Percentiles rank a stretch among this genome's conserved stretches.
Evolutionary conservation across 352 stramenopile species (phyloP).

Genomic region (Phytophthora melonis): DNA sequence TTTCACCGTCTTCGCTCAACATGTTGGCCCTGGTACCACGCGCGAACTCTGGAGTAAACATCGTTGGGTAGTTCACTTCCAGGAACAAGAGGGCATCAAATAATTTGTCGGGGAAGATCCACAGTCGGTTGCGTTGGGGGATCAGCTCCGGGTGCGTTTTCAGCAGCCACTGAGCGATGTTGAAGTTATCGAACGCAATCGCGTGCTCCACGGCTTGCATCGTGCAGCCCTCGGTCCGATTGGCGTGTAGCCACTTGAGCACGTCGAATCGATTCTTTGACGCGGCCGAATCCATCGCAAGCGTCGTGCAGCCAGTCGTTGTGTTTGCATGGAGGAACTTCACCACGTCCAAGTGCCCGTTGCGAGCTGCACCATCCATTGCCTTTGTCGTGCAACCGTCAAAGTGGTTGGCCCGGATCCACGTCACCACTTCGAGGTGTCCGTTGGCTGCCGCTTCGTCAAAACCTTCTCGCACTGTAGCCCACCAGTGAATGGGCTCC

Average conservation of each 20-base stretch:
- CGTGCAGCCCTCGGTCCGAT: neutral
- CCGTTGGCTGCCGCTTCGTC: neutral
- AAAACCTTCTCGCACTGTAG: neutral
- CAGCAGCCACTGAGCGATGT: neutral
- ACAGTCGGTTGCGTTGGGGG: neutral
- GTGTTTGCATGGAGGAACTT: neutral
- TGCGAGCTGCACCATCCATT: neutral
- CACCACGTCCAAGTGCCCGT: neutral
- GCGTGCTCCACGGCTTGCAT: conserved; percentile 2
- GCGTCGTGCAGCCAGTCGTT: neutral
- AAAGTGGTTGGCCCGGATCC: neutral
- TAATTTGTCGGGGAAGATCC: conserved; percentile 5
- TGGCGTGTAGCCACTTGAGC: neutral
- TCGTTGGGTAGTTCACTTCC: conserved; percentile 3
- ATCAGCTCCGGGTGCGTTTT: neutral
- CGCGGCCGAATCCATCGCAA: neutral
- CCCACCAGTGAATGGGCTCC: too few relatives aligned
- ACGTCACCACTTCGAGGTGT: neutral
- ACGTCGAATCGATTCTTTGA: neutral
- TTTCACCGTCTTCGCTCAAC: neutral
- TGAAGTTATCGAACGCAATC: neutral
- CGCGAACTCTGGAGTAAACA: conserved; percentile 2
- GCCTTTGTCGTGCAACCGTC: neutral
- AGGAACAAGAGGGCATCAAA: conserved; percentile 8
- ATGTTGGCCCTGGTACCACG: neutral